Conservation (phyloP, 1,139 yeast genomes). For the Candida sp. region DNA sequence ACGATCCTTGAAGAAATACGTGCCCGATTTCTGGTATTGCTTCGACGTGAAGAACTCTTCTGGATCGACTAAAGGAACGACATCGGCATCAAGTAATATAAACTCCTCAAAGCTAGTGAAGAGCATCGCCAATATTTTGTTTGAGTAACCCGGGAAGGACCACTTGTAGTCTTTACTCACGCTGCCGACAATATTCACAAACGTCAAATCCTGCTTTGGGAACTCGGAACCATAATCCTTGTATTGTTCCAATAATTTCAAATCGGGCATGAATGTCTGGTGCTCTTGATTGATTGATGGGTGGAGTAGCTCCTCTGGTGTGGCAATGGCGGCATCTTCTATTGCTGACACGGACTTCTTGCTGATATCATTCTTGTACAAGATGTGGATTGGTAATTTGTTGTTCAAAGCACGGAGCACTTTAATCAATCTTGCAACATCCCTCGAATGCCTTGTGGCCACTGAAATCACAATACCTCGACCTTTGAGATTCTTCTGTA, state of each 20-base stretch:
- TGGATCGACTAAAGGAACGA: slow-evolving; percentile 49
- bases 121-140: slow-evolving; percentile 51
- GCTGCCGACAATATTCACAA: slow-evolving; percentile 46
- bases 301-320: slow-evolving; percentile 27
- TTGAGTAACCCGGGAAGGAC: slow-evolving; percentile 45
- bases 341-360: slow-evolving; percentile 22
- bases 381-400: slow-evolving; percentile 43
- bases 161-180: slow-evolving; percentile 28
- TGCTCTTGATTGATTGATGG: slow-evolving; percentile 19
- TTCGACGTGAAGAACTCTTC: slow-evolving; percentile 31
- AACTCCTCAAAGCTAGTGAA: slow-evolving; percentile 56
- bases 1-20: slow-evolving; percentile 46
- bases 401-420: slow-evolving; percentile 45
- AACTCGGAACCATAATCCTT: slow-evolving; percentile 33
- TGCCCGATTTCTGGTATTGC: slow-evolving; percentile 33
- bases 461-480: slow-evolving; percentile 46
- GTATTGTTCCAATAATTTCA: slow-evolving; percentile 22
- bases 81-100: slow-evolving; percentile 57
- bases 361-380: slow-evolving; percentile 38
- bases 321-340: slow-evolving; percentile 36
- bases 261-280: slow-evolving; percentile 23
- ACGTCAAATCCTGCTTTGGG: slow-evolving; percentile 51
- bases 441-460: slow-evolving; percentile 34
- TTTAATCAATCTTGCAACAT: slow-evolving; percentile 37
- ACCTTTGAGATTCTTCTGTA: slow-evolving; percentile 26